A percentile compares a stretch with the other conserved stretches of the same genome.
Evolutionary conservation across 352 stramenopile species (phyloP).

Genomic region (Pythium periplocum): DNA sequence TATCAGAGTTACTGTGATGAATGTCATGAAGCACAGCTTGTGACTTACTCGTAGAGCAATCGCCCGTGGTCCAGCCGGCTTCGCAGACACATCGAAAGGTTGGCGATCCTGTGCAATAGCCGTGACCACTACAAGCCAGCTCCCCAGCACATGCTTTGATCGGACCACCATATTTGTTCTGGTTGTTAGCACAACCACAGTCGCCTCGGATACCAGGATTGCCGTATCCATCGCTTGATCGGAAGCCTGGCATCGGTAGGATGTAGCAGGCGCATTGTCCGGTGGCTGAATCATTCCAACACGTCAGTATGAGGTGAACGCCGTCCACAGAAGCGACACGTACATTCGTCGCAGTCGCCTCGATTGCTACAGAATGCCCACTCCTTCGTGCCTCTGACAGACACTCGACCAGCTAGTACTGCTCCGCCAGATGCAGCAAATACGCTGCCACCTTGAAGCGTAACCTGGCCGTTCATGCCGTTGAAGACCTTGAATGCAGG

Average conservation of each 20-base stretch:
- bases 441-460: constrained; percentile 44
- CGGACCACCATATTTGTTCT: constrained; percentile 63
- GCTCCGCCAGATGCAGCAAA: constrained; percentile 37
- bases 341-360: constrained; percentile 73
- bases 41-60: constrained; percentile 54
- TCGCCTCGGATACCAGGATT: constrained; percentile 85
- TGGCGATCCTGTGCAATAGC: constrained; percentile 50
- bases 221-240: constrained; percentile 83
- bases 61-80: constrained; percentile 50
- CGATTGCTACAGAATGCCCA: constrained; percentile 86
- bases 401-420: constrained; percentile 35
- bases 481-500: constrained; percentile 51
- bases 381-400: constrained; percentile 84
- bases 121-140: constrained; percentile 68
- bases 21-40: neutral
- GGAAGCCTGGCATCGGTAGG: constrained; percentile 70
- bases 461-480: constrained; percentile 22
- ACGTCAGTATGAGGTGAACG: neutral
- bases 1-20: too few species aligned
- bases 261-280: constrained; percentile 52
- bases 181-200: constrained; percentile 85
- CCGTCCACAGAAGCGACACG: constrained; percentile 4
- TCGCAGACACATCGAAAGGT: constrained; percentile 59
- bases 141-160: constrained; percentile 61
- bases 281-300: constrained; percentile 23